Base-by-base conservation (phyloP, 2,329 filamentous ascomycete genomes). In the Colletotrichum kahawae region DNA sequence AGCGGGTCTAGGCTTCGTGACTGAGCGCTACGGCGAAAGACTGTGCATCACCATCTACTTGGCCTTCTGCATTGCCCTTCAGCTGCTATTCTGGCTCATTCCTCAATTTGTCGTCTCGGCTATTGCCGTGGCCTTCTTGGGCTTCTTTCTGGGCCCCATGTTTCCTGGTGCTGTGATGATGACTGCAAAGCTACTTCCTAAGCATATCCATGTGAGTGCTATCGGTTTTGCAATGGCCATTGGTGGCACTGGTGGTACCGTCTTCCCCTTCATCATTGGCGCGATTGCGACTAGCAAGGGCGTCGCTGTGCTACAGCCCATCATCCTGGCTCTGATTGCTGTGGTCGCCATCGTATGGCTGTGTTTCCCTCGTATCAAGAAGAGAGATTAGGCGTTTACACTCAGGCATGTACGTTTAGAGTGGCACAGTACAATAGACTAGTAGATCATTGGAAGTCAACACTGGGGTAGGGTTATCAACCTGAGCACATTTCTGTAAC, bases 211-310 rank as follows among this genome's bases (percentile, higher is more conserved):
- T 77, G 93, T 95, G 8, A 90, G 89, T 7, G 90, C 92, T 0
- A 94, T 96, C 74, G 94, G 94, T 0, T 95, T 95, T 76, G 92
- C 92, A 1, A 92, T 93, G 62, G 93, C 94, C 0, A 90, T 95
- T 80, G 94, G 94, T 0, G 93, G 93, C 0, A 89, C 88, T 1
- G 94, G 94, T 0, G 93, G 92, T 3, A 92, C 93, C 0, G 81
- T 91, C 5, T 82, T 93, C 83, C 85, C 92, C 72, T 83, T 94
- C 85, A 87, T 89, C 0, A 91, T 93, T 3, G 92, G 92, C 12
- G 92, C 91, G 2, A 90, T 93, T 79, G 91, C 92, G 0, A 83
- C 85, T 13, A 84, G 80, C 13, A 86, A 82, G 64, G 88, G 89
- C 1, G 88, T 90, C 6, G 79, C 81, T 63, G 87, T 87, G 10